Evolutionary conservation across 352 stramenopile genomes (phyloP).

Genomic region (Pythium brassicae): DNA sequence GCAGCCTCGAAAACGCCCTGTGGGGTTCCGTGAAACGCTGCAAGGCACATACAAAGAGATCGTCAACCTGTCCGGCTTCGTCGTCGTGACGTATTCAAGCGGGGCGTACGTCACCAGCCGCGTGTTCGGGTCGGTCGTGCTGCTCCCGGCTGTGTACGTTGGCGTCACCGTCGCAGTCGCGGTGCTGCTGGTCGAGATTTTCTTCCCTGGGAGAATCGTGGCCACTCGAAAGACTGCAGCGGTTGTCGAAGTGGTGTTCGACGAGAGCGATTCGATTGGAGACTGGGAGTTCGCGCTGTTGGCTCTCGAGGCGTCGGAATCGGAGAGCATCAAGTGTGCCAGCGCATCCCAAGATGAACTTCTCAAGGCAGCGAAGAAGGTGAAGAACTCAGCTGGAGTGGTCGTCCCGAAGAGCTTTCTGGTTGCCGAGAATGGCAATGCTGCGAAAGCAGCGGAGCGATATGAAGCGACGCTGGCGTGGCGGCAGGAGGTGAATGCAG

Average conservation of each 20-base stretch:
- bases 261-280: conserved; percentile 20
- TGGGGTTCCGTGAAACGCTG: conserved; percentile 42
- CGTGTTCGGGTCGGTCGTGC: conserved; percentile 41
- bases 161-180: conserved; percentile 29
- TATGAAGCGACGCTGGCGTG: conserved; percentile 68
- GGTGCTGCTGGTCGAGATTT: conserved; percentile 59
- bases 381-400: conserved; percentile 4
- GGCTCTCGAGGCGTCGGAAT: conserved; percentile 51
- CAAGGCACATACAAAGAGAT: conserved; percentile 59
- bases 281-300: conserved; percentile 67
- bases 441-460: conserved; percentile 46
- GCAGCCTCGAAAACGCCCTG: conserved; percentile 14
- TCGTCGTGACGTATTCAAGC: conserved; percentile 49
- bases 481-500: conserved; percentile 69
- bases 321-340: conserved; percentile 26
- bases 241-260: not conserved
- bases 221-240: conserved; percentile 24
- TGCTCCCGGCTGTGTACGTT: conserved; percentile 51
- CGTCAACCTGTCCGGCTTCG: conserved; percentile 51
- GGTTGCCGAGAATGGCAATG: conserved; percentile 63
- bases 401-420: conserved; percentile 45
- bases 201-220: conserved; percentile 45
- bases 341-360: not conserved
- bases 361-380: conserved; percentile 7
- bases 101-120: conserved; percentile 47